A percentile compares a stretch with the other conserved stretches of the same genome.
phyloP scores from a whole-genome alignment of 306 rosid genomes.

The Sicyos baderoa region DNA sequence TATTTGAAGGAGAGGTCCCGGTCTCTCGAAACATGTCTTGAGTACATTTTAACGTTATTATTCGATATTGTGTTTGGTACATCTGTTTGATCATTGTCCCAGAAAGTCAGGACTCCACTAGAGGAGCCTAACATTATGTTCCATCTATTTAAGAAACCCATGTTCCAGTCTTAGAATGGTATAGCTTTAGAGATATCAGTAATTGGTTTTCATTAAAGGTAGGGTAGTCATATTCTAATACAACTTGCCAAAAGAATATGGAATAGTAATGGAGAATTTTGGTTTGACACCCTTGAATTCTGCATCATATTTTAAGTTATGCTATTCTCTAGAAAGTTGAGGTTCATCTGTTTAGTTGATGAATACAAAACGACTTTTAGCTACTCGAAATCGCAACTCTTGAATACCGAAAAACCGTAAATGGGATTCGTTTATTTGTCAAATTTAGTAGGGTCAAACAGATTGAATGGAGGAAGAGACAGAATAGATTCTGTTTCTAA shows the following conservation, averaged over 20 bases:
- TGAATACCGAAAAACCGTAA: not conserved
- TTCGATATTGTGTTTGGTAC: too few relatives aligned
- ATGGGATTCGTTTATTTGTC: not conserved
- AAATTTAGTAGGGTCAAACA: not conserved
- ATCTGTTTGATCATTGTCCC: too few relatives aligned
- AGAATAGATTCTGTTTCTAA: not conserved
- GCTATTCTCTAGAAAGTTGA: constrained; percentile 12
- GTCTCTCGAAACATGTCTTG: too few relatives aligned
- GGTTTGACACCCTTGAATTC: constrained; percentile 6
- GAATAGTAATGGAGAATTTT: not conserved
- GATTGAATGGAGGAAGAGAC: not conserved
- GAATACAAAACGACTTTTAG: constrained; percentile 4
- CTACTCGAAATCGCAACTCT: not conserved
- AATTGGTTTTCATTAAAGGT: too few relatives aligned
- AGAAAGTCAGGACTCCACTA: too few relatives aligned
- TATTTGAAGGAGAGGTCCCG: too few relatives aligned
- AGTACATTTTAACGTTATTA: too few relatives aligned
- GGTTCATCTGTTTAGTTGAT: not conserved
- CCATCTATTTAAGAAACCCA: too few relatives aligned
- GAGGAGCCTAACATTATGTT: not conserved
- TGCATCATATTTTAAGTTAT: constrained; percentile 3
- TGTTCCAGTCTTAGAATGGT: too few relatives aligned
- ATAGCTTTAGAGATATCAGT: too few relatives aligned
- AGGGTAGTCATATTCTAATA: not conserved
- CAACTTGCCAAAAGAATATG: constrained; percentile 16